Percentiles rank a stretch among this genome's conserved stretches.
phyloP scores from a whole-genome alignment of 176 grass and related monocot genomes.

The Leersia perrieri region DNA sequence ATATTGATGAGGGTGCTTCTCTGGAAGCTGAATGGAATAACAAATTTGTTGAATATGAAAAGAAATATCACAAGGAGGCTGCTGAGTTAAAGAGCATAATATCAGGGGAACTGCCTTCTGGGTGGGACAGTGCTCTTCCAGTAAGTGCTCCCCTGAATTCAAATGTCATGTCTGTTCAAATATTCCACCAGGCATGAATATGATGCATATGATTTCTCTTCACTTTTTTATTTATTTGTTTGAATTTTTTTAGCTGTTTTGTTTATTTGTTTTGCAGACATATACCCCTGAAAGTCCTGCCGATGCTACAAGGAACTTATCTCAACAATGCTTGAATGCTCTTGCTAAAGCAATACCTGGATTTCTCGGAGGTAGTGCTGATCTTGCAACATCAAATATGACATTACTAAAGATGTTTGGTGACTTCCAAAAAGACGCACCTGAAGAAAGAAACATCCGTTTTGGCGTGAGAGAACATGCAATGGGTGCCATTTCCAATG shows the following conservation, averaged over 20 bases:
- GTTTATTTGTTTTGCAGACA: slow-evolving; percentile 14
- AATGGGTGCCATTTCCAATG: slow-evolving; percentile 62
- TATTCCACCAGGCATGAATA: not conserved
- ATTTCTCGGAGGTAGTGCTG: slow-evolving; percentile 58
- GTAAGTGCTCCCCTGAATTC: slow-evolving; percentile 15
- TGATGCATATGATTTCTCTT: slow-evolving; percentile 8
- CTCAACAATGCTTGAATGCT: slow-evolving; percentile 51
- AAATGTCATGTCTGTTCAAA: not conserved
- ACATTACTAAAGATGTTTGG: slow-evolving; percentile 57
- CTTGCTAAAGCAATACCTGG: slow-evolving; percentile 63
- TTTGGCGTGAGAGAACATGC: slow-evolving; percentile 59
- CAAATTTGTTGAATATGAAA: slow-evolving; percentile 51
- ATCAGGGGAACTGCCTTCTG: slow-evolving; percentile 36
- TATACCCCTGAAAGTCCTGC: slow-evolving; percentile 32
- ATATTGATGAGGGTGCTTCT: slow-evolving; percentile 44
- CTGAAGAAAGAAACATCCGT: slow-evolving; percentile 53
- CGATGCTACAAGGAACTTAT: slow-evolving; percentile 61
- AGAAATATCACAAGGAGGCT: slow-evolving; percentile 52
- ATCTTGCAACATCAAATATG: slow-evolving; percentile 66
- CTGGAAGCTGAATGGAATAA: slow-evolving; percentile 61
- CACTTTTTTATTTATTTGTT: not conserved
- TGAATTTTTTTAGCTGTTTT: not conserved
- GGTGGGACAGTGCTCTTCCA: slow-evolving; percentile 48
- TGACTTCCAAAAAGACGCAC: slow-evolving; percentile 59
- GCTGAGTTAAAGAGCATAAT: slow-evolving; percentile 44